Evolutionary conservation across 2,329 filamentous ascomycete species (phyloP).

Genomic region (Alternaria gansuensis): DNA sequence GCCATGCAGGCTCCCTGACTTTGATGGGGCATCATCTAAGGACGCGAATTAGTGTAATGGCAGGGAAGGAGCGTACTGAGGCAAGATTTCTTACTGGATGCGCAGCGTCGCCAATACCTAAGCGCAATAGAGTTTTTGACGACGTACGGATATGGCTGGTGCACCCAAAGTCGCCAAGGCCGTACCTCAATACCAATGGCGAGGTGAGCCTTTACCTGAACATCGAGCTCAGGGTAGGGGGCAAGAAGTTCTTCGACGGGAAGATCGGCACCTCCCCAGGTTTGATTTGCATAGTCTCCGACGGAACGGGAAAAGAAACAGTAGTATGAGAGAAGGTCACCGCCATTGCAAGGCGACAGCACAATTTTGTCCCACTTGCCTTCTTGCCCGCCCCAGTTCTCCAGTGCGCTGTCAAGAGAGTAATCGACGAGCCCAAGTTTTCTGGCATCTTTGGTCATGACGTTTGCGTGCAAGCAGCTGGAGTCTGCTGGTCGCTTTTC

Average conservation of each 20-base stretch:
- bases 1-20: conserved; percentile 75
- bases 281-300: conserved; percentile 69
- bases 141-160: conserved; percentile 69
- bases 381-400: conserved; percentile 76
- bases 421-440: conserved; percentile 70
- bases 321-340: conserved; percentile 72
- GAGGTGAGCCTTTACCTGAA: conserved; percentile 65
- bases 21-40: conserved; percentile 74
- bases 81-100: conserved; percentile 62
- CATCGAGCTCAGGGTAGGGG: conserved; percentile 68
- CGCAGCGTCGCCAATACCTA: conserved; percentile 71
- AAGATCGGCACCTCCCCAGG: conserved; percentile 64
- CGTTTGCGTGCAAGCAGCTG: conserved; percentile 72
- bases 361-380: conserved; percentile 74
- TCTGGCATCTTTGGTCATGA: conserved; percentile 68
- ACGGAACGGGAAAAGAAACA: conserved; percentile 71
- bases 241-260: conserved; percentile 68
- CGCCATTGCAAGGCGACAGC: conserved; percentile 72
- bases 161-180: conserved; percentile 72
- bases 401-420: conserved; percentile 66
- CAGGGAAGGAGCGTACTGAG: background rate
- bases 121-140: conserved; percentile 63
- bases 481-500: conserved; percentile 67
- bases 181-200: conserved; percentile 69
- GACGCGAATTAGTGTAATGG: background rate